Percentiles rank a stretch among this genome's conserved stretches.
Evolutionary conservation across 768 basidiomycete species (phyloP).

Genomic region (Boletus tylopilopsis): DNA sequence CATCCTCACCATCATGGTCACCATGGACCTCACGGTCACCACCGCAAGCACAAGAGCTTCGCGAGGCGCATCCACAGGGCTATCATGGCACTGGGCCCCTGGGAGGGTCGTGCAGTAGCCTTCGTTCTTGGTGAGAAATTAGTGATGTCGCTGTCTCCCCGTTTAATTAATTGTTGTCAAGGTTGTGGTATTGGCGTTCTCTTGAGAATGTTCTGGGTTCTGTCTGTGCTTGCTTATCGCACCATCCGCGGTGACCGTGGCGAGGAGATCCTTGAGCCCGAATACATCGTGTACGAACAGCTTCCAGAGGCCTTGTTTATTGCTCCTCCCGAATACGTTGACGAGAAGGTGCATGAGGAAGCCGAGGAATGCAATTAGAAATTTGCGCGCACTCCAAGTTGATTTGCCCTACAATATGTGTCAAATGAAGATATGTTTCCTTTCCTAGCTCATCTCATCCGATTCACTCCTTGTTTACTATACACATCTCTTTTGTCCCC

Average conservation of each 20-base stretch:
- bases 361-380: slow-evolving; percentile 17
- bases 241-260: slow-evolving; percentile 44
- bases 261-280: slow-evolving; percentile 39
- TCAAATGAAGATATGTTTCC: neutral
- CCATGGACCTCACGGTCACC: slow-evolving; percentile 15
- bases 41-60: slow-evolving; percentile 45
- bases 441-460: neutral
- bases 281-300: slow-evolving; percentile 42
- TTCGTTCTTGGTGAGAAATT: slow-evolving; percentile 69
- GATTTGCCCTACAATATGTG: neutral
- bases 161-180: slow-evolving; percentile 22
- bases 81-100: slow-evolving; percentile 66
- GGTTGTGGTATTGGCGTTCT: slow-evolving; percentile 85
- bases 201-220: slow-evolving; percentile 75
- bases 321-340: slow-evolving; percentile 56
- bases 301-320: slow-evolving; percentile 45
- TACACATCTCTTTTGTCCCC: neutral
- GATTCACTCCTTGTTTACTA: neutral
- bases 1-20: slow-evolving; percentile 21
- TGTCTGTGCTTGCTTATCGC: slow-evolving; percentile 60
- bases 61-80: slow-evolving; percentile 58
- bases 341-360: slow-evolving; percentile 43
- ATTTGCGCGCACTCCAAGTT: neutral
- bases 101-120: slow-evolving; percentile 80
- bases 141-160: neutral